Conservation (phyloP, 768 basidiomycete genomes). For the Tubosaeta brunneosetosa region DNA sequence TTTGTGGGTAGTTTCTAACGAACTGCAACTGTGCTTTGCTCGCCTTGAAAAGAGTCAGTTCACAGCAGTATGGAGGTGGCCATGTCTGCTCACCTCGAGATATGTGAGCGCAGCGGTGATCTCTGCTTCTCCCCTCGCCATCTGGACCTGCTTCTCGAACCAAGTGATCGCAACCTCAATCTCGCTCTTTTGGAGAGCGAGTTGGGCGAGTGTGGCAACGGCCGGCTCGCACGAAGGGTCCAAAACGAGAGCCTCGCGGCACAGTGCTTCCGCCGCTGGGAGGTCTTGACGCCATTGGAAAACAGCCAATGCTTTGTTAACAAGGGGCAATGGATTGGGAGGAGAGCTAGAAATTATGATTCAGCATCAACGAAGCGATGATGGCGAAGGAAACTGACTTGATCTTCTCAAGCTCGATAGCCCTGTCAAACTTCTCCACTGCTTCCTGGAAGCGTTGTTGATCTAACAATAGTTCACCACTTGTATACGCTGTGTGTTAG, state of each 20-base stretch:
- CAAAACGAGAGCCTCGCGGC: conserved; percentile 79
- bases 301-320: conserved; percentile 95
- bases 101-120: conserved; percentile 73
- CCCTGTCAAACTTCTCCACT: conserved; percentile 87
- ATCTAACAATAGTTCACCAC: conserved; percentile 92
- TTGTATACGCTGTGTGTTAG: conserved; percentile 27
- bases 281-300: conserved; percentile 97
- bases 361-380: background rate
- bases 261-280: conserved; percentile 74
- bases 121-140: conserved; percentile 90
- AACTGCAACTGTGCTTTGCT: conserved; percentile 81
- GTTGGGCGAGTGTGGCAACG: conserved; percentile 91
- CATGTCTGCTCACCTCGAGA: conserved; percentile 54
- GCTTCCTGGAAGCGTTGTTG: conserved; percentile 85
- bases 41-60: conserved; percentile 46
- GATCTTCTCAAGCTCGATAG: conserved; percentile 79
- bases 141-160: conserved; percentile 78
- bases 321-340: conserved; percentile 84
- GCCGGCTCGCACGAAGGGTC: conserved; percentile 97
- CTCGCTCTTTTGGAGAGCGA: conserved; percentile 86
- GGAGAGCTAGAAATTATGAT: conserved; percentile 36
- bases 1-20: conserved; percentile 74
- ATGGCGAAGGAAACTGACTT: conserved; percentile 43
- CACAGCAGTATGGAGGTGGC: background rate
- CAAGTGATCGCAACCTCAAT: conserved; percentile 80